These are phyloP conservation scores for Kwoniella shandongensis DNA, from an alignment of 768 basidiomycete species.

Conservation along the genomic window DNA sequence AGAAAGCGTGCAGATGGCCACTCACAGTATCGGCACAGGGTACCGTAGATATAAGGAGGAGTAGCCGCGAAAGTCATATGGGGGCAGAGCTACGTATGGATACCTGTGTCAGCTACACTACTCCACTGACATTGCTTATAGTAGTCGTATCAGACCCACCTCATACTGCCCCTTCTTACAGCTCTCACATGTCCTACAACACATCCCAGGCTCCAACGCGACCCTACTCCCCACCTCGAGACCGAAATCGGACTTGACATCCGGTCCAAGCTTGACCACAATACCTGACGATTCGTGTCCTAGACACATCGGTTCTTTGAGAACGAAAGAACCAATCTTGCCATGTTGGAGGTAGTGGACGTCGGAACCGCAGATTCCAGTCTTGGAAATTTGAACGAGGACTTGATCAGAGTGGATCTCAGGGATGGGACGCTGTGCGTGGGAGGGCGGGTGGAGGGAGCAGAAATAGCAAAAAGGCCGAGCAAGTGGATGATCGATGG, in stretches of 20 bases:
- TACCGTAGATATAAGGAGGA: constrained; percentile 81
- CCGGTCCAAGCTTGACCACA: constrained; percentile 23
- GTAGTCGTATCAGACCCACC: constrained; percentile 55
- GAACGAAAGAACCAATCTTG: constrained; percentile 41
- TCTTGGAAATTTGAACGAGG: constrained; percentile 24
- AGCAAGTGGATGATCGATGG: too few species aligned
- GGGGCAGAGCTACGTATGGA: constrained; percentile 66
- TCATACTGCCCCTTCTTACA: constrained; percentile 85
- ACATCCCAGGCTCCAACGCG: constrained; percentile 84
- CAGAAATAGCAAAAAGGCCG: too few species aligned
- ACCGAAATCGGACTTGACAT: constrained; percentile 44
- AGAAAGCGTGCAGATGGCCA: not conserved
- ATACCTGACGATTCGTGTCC: constrained; percentile 34
- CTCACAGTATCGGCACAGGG: constrained; percentile 71
- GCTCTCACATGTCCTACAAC: constrained; percentile 72
- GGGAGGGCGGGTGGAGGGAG: not conserved
- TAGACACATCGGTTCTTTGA: constrained; percentile 34
- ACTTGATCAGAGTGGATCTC: constrained; percentile 18
- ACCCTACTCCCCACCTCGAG: constrained; percentile 81
- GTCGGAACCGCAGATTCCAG: constrained; percentile 31
- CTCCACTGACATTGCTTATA: constrained; percentile 47
- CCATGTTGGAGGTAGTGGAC: constrained; percentile 36
- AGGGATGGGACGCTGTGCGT: constrained; percentile 20
- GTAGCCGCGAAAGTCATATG: constrained; percentile 89
- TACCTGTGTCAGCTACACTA: not conserved